These are phyloP conservation scores for Lactifluus echinatus DNA, from an alignment of 768 basidiomycete species.

Conservation along the genomic window DNA sequence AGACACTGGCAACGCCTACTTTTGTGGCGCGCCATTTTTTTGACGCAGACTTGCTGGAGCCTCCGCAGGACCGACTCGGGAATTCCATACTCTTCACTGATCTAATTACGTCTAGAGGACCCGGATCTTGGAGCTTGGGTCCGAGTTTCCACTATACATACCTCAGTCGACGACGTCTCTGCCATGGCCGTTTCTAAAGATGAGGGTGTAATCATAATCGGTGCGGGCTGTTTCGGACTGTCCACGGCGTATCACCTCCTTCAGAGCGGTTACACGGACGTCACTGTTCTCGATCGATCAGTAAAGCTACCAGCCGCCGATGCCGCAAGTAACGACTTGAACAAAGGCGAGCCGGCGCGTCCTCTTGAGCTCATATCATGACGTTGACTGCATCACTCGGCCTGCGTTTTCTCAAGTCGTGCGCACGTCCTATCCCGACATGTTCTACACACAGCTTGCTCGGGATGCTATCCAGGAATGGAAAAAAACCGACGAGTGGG, in stretches of 20 bases:
- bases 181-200: conserved; percentile 21
- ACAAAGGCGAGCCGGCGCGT: conserved; percentile 28
- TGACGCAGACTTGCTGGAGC: no score
- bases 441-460: conserved; percentile 61
- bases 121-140: no score
- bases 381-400: no score
- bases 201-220: conserved; percentile 52
- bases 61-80: no score
- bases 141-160: no score
- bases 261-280: conserved; percentile 51
- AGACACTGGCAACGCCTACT: no score
- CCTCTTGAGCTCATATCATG: background rate
- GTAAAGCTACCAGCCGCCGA: conserved; percentile 67
- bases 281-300: conserved; percentile 73
- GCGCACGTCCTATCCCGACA: conserved; percentile 62
- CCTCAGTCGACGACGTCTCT: no score
- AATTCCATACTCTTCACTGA: no score
- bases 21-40: no score
- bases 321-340: conserved; percentile 58
- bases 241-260: conserved; percentile 81
- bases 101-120: no score
- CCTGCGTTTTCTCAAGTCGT: conserved; percentile 48
- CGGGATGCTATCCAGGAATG: conserved; percentile 70
- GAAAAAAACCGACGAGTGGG: conserved; percentile 58
- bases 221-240: conserved; percentile 80